These are phyloP conservation scores for Bruguiera sexangula DNA, from an alignment of 345 rosid genomes.

Conservation along the genomic window DNA sequence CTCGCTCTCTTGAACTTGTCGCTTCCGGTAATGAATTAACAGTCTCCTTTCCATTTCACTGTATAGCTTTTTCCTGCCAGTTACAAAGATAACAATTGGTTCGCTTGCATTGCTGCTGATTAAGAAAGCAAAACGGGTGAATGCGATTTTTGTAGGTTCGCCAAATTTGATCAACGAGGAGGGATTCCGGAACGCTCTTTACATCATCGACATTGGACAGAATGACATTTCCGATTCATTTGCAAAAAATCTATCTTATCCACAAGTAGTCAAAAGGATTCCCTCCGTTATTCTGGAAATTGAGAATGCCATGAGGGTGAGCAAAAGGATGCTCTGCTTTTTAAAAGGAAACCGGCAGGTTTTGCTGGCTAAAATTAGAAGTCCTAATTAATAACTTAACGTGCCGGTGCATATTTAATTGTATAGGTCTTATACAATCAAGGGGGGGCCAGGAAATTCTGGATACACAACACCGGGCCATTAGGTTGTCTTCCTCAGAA, in stretches of 20 bases:
- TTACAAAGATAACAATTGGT: background rate
- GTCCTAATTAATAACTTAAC: background rate
- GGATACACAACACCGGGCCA: conserved; percentile 93
- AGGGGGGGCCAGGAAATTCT: conserved; percentile 70
- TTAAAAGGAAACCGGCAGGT: too few species aligned
- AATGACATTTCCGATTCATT: conserved; percentile 76
- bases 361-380: background rate
- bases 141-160: conserved; percentile 29
- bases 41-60: background rate
- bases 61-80: background rate
- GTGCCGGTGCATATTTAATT: background rate
- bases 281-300: conserved; percentile 58
- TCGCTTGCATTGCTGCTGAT: background rate
- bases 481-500: conserved; percentile 86
- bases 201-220: conserved; percentile 84
- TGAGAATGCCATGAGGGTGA: conserved; percentile 56
- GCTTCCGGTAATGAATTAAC: conserved; percentile 30
- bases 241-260: conserved; percentile 51
- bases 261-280: conserved; percentile 43
- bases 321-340: background rate
- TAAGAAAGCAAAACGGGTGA: background rate
- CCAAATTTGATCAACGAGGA: conserved; percentile 33
- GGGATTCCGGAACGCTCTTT: conserved; percentile 65
- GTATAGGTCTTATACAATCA: conserved; percentile 47
- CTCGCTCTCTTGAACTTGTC: conserved; percentile 56